A percentile compares a stretch with the other conserved stretches of the same genome.
phyloP scores from a whole-genome alignment of 2,329 filamentous ascomycete species.

The Lecanicillium sp. region DNA sequence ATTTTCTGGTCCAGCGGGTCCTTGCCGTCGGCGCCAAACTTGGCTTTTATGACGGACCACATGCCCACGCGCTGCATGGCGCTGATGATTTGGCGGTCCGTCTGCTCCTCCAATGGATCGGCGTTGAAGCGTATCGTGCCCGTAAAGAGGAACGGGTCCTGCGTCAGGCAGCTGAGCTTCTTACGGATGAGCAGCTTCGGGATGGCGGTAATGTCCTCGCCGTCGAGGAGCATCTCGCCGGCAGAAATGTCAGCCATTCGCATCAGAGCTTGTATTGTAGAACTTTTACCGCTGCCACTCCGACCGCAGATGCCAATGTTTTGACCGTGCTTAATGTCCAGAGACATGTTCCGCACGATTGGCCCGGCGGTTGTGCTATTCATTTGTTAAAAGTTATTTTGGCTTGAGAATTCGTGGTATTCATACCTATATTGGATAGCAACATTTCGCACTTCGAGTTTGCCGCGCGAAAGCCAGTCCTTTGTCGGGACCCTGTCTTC shows the following conservation, averaged over 20 bases:
- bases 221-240: slow-evolving; percentile 37
- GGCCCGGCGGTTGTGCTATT: slow-evolving; percentile 10
- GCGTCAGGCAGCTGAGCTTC: slow-evolving; percentile 36
- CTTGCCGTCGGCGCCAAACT: slow-evolving; percentile 30
- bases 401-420: too few relatives aligned
- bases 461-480: slow-evolving; percentile 16
- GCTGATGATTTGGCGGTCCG: slow-evolving; percentile 31
- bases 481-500: slow-evolving; percentile 11
- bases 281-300: slow-evolving; percentile 27
- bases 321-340: slow-evolving; percentile 24
- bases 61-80: slow-evolving; percentile 38
- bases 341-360: slow-evolving; percentile 19
- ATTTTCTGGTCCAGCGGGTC: slow-evolving; percentile 27
- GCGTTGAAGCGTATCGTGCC: slow-evolving; percentile 41
- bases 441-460: slow-evolving; percentile 15
- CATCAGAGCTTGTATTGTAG: slow-evolving; percentile 35
- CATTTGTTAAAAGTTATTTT: too few relatives aligned
- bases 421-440: too few relatives aligned
- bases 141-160: slow-evolving; percentile 42
- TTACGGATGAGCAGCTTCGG: slow-evolving; percentile 15
- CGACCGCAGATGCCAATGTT: slow-evolving; percentile 37
- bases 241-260: slow-evolving; percentile 35
- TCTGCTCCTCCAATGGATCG: slow-evolving; percentile 29
- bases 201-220: slow-evolving; percentile 24
- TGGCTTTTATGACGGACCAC: slow-evolving; percentile 26